These are phyloP conservation scores for Ilyonectria destructans DNA, from an alignment of 2,329 filamentous ascomycete species.

Conservation along the genomic window DNA sequence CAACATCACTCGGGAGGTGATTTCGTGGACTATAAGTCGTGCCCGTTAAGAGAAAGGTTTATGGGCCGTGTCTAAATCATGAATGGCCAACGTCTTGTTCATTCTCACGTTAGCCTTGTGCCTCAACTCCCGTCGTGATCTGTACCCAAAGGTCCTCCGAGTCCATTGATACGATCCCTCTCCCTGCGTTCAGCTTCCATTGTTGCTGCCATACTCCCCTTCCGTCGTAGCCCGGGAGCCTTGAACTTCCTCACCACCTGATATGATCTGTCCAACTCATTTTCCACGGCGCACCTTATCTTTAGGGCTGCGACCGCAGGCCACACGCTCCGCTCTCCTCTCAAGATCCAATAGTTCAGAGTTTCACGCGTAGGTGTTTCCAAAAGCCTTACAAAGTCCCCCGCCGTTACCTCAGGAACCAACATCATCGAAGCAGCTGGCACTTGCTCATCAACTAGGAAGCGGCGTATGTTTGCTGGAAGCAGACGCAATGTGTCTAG, in stretches of 20 bases:
- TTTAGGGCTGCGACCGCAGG: constrained; percentile 87
- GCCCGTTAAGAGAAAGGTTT: not conserved
- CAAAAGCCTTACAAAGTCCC: constrained; percentile 85
- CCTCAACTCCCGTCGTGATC: constrained; percentile 36
- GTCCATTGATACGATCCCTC: constrained; percentile 31
- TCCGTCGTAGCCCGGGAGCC: constrained; percentile 66
- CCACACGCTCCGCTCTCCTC: constrained; percentile 92
- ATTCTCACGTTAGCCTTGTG: constrained; percentile 1
- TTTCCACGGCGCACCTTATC: constrained; percentile 87
- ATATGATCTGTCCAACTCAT: constrained; percentile 89
- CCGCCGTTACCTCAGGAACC: constrained; percentile 82
- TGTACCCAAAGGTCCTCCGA: constrained; percentile 24
- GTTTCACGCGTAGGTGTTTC: constrained; percentile 85
- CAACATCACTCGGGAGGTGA: no score
- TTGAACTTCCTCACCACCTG: constrained; percentile 80
- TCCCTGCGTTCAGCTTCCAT: constrained; percentile 43
- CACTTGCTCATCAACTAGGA: constrained; percentile 87
- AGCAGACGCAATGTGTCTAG: constrained; percentile 84
- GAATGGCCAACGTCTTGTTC: constrained; percentile 12
- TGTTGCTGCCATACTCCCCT: constrained; percentile 58
- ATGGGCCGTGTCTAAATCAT: constrained; percentile 7
- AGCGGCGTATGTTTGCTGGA: constrained; percentile 78
- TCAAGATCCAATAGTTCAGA: constrained; percentile 87
- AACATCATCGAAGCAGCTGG: constrained; percentile 85
- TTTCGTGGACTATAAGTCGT: not conserved